Conservation (phyloP, 805 yeast genomes). For the Yamadazyma sp. region DNA sequence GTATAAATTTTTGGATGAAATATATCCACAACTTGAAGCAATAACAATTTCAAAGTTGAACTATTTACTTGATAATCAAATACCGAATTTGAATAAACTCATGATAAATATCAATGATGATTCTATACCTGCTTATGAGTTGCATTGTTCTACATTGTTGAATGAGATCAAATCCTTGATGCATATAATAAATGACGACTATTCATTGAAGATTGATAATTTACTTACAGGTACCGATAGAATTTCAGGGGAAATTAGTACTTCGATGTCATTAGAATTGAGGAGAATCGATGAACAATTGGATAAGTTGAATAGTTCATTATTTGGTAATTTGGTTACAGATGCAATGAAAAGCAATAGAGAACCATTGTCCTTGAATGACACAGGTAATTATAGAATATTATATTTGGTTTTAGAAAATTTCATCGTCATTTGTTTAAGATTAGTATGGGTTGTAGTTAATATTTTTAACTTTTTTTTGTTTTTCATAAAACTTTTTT, state of each 20-base stretch:
- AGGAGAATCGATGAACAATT: conserved; percentile 50
- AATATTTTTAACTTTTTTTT: conserved; percentile 40
- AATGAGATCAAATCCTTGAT: conserved; percentile 34
- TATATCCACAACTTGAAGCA: conserved; percentile 9
- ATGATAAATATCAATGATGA: conserved; percentile 29
- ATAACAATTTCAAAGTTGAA: conserved; percentile 2
- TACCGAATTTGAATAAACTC: conserved; percentile 8
- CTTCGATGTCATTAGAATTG: conserved; percentile 62
- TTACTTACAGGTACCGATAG: conserved; percentile 62
- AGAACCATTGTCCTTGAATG: conserved; percentile 6
- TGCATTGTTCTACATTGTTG: conserved; percentile 27
- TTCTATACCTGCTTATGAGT: conserved; percentile 32
- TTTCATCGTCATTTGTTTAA: conserved; percentile 47
- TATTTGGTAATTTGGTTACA: conserved; percentile 21
- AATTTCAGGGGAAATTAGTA: conserved; percentile 69
- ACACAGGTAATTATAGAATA: conserved; percentile 28
- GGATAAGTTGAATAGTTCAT: conserved; percentile 38
- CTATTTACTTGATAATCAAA: conserved; percentile 1
- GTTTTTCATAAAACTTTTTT: conserved; percentile 18
- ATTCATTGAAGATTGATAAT: conserved; percentile 56
- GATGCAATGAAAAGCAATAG: conserved; percentile 11
- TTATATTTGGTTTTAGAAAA: conserved; percentile 50
- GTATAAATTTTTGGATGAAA: conserved; percentile 6
- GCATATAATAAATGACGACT: conserved; percentile 38
- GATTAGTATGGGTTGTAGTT: conserved; percentile 57